Evolutionary conservation across 208 protist genomes (phyloP).

Genomic region (Leishmania braziliensis): DNA sequence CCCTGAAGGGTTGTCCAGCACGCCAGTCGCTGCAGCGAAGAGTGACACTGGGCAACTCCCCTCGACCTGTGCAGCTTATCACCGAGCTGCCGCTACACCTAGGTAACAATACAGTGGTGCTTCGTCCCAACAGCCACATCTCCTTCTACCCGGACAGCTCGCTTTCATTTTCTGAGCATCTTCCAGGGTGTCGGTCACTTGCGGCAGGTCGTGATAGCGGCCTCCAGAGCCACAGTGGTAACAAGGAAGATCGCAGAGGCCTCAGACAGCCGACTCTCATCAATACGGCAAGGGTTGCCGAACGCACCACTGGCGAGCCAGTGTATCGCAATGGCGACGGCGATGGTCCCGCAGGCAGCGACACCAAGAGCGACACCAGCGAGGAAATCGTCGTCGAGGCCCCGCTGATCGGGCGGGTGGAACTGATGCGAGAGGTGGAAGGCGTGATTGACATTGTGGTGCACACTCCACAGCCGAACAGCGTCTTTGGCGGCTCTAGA

Average conservation of each 20-base stretch:
- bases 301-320: not conserved
- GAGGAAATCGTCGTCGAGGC: slow-evolving; percentile 21
- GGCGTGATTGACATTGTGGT: slow-evolving; percentile 21
- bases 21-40: not conserved
- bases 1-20: not conserved
- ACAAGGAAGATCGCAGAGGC: not conserved
- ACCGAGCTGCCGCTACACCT: slow-evolving; percentile 8
- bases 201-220: not conserved
- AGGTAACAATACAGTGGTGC: not conserved
- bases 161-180: slow-evolving; percentile 13
- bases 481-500: slow-evolving; percentile 31
- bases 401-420: slow-evolving; percentile 13
- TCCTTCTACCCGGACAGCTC: slow-evolving; percentile 9
- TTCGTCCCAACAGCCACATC: slow-evolving; percentile 11
- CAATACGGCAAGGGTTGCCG: slow-evolving; percentile 1
- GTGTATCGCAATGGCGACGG: not conserved
- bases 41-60: not conserved
- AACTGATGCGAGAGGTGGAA: slow-evolving; percentile 23
- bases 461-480: slow-evolving; percentile 22
- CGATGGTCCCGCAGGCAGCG: not conserved
- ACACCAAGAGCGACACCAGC: slow-evolving; percentile 7
- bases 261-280: not conserved
- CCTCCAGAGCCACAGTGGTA: not conserved
- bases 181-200: not conserved
- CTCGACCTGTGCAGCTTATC: not conserved